Conservation (phyloP, 2,329 filamentous ascomycete genomes). For the Ambrosiella beaveri region DNA sequence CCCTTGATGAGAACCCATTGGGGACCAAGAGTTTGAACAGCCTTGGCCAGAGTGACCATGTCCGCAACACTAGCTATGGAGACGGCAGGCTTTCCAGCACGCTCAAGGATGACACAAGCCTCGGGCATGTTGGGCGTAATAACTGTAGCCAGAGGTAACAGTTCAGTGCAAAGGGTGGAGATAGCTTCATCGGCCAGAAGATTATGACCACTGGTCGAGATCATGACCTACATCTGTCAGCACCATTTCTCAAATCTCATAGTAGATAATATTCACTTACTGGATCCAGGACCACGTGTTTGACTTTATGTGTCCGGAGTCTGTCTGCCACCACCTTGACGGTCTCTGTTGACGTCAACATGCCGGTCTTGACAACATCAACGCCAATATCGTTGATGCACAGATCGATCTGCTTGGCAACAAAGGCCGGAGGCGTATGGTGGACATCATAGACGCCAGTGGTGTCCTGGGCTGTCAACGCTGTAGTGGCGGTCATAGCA, state of each 20-base stretch:
- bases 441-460: slow-evolving; percentile 69
- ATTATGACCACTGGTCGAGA: slow-evolving; percentile 61
- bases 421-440: slow-evolving; percentile 58
- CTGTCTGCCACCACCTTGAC: slow-evolving; percentile 21
- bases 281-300: slow-evolving; percentile 23
- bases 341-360: slow-evolving; percentile 24
- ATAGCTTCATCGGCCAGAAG: slow-evolving; percentile 52
- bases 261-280: slow-evolving; percentile 16
- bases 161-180: slow-evolving; percentile 34
- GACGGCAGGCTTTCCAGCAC: slow-evolving; percentile 24
- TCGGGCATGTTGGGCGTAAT: slow-evolving; percentile 68
- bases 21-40: slow-evolving; percentile 51
- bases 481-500: slow-evolving; percentile 89
- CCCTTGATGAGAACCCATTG: slow-evolving; percentile 77
- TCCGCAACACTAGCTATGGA: slow-evolving; percentile 37
- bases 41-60: slow-evolving; percentile 49
- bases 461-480: slow-evolving; percentile 92
- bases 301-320: slow-evolving; percentile 15
- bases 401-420: slow-evolving; percentile 70
- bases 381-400: slow-evolving; percentile 69
- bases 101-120: slow-evolving; percentile 44
- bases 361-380: slow-evolving; percentile 75
- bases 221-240: slow-evolving; percentile 56
- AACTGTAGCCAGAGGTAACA: slow-evolving; percentile 50
- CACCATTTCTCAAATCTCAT: neutral